These are phyloP conservation scores for Lactifluus piperatus DNA, from an alignment of 768 basidiomycete genomes.

Conservation along the genomic window DNA sequence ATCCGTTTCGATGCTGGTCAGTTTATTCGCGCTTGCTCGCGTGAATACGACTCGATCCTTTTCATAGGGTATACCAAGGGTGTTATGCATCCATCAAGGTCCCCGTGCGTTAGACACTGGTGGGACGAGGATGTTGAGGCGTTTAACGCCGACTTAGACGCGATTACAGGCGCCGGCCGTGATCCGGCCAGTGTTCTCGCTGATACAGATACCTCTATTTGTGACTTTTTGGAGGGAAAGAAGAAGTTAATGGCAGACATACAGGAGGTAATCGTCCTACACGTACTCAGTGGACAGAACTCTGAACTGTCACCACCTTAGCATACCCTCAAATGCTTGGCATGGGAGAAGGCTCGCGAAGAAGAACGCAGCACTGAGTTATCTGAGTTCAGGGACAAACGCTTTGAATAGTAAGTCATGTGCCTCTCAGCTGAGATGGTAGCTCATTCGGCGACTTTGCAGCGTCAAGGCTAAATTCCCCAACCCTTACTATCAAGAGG, in stretches of 20 bases:
- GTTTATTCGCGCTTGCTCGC: neutral
- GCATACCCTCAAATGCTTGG: constrained; percentile 2
- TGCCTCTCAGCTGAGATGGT: neutral
- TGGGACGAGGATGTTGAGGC: constrained; percentile 7
- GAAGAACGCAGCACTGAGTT: constrained; percentile 2
- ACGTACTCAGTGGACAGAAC: neutral
- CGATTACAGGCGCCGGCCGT: neutral
- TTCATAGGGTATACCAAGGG: neutral
- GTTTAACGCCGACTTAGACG: neutral
- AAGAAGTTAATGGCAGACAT: neutral
- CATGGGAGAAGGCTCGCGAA: constrained; percentile 4
- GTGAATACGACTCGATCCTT: neutral
- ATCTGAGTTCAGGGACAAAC: constrained; percentile 1
- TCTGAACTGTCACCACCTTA: neutral
- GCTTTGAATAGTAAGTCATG: constrained; percentile 11
- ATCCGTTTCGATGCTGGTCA: neutral
- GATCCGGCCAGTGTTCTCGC: neutral
- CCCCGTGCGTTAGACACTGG: neutral
- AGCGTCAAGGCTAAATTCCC: constrained; percentile 8
- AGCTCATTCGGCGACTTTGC: neutral
- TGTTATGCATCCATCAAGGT: neutral
- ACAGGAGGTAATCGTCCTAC: neutral
- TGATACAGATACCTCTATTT: neutral
- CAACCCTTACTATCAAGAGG: neutral
- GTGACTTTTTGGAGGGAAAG: neutral